phyloP scores from a whole-genome alignment of 306 rosid species.

The Canavalia ensiformis region DNA sequence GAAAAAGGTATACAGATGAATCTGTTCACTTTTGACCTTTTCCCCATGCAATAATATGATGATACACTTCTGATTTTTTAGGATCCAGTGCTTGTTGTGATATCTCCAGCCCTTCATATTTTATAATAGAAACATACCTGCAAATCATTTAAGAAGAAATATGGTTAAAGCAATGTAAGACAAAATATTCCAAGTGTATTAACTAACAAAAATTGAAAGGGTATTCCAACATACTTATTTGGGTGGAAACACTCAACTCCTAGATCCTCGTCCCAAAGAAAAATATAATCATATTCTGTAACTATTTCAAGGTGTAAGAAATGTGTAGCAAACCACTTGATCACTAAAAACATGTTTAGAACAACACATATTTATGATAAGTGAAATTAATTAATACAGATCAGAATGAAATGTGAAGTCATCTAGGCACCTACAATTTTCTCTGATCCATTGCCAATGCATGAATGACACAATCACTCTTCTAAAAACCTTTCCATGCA shows the following conservation, averaged over 20 bases:
- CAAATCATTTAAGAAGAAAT: constrained; percentile 1
- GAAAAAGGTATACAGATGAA: constrained; percentile 35
- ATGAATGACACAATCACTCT: constrained; percentile 73
- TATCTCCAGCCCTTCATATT: constrained; percentile 78
- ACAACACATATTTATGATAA: too few relatives aligned
- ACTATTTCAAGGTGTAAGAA: constrained; percentile 96
- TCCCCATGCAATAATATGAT: constrained; percentile 86
- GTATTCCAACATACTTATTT: constrained; percentile 55
- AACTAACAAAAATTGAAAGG: neutral
- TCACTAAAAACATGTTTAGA: constrained; percentile 29
- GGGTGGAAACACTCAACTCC: constrained; percentile 89
- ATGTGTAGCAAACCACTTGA: constrained; percentile 98
- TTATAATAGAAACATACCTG: constrained; percentile 80
- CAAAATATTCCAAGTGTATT: neutral
- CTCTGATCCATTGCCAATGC: too few relatives aligned
- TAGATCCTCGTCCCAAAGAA: constrained; percentile 65
- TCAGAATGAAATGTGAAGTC: too few relatives aligned
- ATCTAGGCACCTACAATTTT: too few relatives aligned
- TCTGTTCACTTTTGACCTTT: constrained; percentile 83
- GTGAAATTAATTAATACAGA: too few relatives aligned
- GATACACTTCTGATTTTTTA: constrained; percentile 76
- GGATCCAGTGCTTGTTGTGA: constrained; percentile 95
- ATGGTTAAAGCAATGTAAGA: neutral
- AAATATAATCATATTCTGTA: constrained; percentile 65
- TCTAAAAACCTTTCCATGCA: constrained; percentile 69